Conservation (phyloP, 2,329 filamentous ascomycete species). For the Fusarium cyanostomum region DNA sequence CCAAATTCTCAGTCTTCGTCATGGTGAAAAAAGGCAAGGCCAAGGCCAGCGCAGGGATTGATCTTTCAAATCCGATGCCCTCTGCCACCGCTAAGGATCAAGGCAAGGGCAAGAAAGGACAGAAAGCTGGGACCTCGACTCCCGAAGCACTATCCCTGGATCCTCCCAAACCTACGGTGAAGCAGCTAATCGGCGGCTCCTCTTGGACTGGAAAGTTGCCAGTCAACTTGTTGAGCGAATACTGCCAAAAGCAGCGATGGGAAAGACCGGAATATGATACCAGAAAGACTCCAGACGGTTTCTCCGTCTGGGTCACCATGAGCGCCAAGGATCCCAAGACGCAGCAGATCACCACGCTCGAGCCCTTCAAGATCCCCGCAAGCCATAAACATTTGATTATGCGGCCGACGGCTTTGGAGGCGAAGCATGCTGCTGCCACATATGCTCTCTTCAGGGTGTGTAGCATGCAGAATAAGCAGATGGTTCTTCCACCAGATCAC, state of each 20-base stretch:
- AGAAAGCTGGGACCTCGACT: conserved; percentile 43
- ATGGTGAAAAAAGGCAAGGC: conserved; percentile 66
- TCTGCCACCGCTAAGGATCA: conserved; percentile 54
- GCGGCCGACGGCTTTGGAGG: conserved; percentile 85
- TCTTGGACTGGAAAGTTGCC: conserved; percentile 98
- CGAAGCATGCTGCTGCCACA: conserved; percentile 90
- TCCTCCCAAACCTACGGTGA: conserved; percentile 69
- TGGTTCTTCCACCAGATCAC: conserved; percentile 91
- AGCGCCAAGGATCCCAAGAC: conserved; percentile 83
- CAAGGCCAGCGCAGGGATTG: conserved; percentile 49
- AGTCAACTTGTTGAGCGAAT: conserved; percentile 90
- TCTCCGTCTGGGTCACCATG: conserved; percentile 83
- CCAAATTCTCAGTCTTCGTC: conserved; percentile 9
- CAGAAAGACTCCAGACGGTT: conserved; percentile 76
- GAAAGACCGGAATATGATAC: conserved; percentile 91
- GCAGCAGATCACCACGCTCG: conserved; percentile 75
- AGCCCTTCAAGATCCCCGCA: conserved; percentile 82
- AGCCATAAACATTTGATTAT: conserved; percentile 79
- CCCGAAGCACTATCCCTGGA: conserved; percentile 50
- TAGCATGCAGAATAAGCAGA: conserved; percentile 95
- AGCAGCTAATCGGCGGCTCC: conserved; percentile 89
- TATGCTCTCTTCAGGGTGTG: conserved; percentile 92
- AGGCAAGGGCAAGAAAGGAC: conserved; percentile 54
- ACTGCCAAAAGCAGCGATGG: conserved; percentile 97
- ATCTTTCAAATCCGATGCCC: conserved; percentile 46